Evolutionary conservation across 768 basidiomycete genomes (phyloP).

Genomic region (Exidia glandulosa): DNA sequence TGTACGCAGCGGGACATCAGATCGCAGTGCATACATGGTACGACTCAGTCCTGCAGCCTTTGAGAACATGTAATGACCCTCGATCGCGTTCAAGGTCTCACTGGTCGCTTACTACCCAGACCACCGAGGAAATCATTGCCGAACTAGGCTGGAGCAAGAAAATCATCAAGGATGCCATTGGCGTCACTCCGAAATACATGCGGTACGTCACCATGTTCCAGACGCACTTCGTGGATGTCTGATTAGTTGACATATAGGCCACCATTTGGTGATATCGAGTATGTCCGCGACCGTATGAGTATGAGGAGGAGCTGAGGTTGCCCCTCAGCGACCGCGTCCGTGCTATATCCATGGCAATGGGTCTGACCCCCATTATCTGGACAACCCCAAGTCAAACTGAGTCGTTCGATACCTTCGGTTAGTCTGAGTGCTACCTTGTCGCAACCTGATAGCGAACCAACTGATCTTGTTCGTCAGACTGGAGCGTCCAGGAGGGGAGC

Average conservation of each 20-base stretch:
- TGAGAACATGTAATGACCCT: conserved; percentile 18
- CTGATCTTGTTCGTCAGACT: conserved; percentile 18
- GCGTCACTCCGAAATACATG: conserved; percentile 10
- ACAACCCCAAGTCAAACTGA: conserved; percentile 8
- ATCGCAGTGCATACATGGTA: conserved; percentile 35
- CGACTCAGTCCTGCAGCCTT: conserved; percentile 36
- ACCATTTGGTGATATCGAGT: conserved; percentile 16
- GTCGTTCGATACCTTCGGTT: conserved; percentile 10
- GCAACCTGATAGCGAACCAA: conserved; percentile 7
- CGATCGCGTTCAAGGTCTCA: conserved; percentile 27
- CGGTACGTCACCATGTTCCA: not conserved
- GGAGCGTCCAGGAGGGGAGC: conserved; percentile 30
- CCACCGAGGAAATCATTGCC: conserved; percentile 34
- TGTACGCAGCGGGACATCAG: conserved; percentile 31
- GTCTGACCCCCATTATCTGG: conserved; percentile 36
- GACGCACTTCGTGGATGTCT: conserved; percentile 3
- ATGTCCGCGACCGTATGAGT: not conserved
- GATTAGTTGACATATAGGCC: conserved; percentile 10
- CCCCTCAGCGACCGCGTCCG: conserved; percentile 33
- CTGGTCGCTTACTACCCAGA: conserved; percentile 12
- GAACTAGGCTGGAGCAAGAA: conserved; percentile 36
- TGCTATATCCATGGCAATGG: conserved; percentile 32
- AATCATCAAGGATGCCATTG: conserved; percentile 31
- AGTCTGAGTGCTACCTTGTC: not conserved
- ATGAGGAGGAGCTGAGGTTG: conserved; percentile 3